phyloP scores from a whole-genome alignment of 2,329 filamentous ascomycete species.

The Venturia asperata region DNA sequence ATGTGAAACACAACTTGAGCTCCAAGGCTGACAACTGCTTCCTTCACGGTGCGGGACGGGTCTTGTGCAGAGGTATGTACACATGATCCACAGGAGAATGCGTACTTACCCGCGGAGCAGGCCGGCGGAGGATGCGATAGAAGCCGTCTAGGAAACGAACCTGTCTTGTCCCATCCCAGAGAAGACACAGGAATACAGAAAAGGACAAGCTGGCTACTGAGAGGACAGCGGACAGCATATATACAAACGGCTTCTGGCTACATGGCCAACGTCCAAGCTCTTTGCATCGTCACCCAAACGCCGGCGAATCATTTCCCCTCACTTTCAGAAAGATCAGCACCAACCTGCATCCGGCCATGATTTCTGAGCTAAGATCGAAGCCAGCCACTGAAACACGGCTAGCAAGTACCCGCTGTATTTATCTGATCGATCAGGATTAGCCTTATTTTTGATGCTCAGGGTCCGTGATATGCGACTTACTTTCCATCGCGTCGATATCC shows the following conservation, averaged over 20 bases:
- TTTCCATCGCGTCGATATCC: neutral
- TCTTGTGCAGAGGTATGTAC: neutral
- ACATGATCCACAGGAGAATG: slow-evolving; percentile 4
- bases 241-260: neutral
- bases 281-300: neutral
- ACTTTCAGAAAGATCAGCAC: neutral
- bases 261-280: slow-evolving; percentile 11
- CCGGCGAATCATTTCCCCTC: slow-evolving; percentile 1
- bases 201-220: neutral
- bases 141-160: neutral
- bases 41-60: neutral
- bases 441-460: neutral
- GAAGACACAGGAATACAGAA: neutral
- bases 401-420: neutral
- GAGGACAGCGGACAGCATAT: neutral
- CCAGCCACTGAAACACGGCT: neutral
- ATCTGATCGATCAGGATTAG: neutral
- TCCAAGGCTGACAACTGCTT: neutral
- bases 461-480: neutral
- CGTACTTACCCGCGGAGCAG: slow-evolving; percentile 4
- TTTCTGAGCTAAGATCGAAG: neutral
- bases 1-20: neutral
- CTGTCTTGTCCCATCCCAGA: neutral
- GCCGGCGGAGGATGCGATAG: neutral
- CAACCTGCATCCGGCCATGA: neutral